These are phyloP conservation scores for Dalechampia spathulata DNA, from an alignment of 441 rosid genomes.

Conservation along the genomic window DNA sequence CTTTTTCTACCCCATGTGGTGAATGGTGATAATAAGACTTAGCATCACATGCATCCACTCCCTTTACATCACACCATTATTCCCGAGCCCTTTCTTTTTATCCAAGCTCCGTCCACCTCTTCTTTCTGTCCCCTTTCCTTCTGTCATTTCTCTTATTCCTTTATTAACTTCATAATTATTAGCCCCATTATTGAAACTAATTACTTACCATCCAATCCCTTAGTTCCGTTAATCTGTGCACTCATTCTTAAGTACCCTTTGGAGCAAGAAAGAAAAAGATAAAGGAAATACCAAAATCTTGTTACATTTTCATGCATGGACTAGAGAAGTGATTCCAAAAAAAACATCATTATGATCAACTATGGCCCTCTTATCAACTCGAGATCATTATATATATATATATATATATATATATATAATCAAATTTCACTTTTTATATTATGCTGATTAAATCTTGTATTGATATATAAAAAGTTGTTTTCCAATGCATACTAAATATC, in stretches of 20 bases:
- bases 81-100: conserved; percentile 20
- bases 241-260: conserved; percentile 17
- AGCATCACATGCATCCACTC: conserved; percentile 36
- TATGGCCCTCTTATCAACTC: conserved; percentile 29
- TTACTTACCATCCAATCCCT: conserved; percentile 21
- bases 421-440: background rate
- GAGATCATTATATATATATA: conserved; percentile 15
- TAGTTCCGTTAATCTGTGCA: conserved; percentile 20
- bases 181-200: conserved; percentile 17
- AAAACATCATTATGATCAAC: conserved; percentile 22
- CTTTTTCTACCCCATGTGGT: conserved; percentile 31
- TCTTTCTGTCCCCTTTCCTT: conserved; percentile 25
- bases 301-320: conserved; percentile 21
- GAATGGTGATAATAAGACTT: conserved; percentile 10
- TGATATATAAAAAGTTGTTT: conserved; percentile 9
- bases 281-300: conserved; percentile 1
- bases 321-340: conserved; percentile 24
- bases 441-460: background rate
- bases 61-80: conserved; percentile 32
- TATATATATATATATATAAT: background rate
- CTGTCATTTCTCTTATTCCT: conserved; percentile 2
- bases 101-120: conserved; percentile 14
- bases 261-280: too few relatives aligned
- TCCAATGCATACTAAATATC: background rate
- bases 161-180: conserved; percentile 21